phyloP scores from a whole-genome alignment of 371 early-diverging fungal species.

The Haplosporangium sp. region DNA sequence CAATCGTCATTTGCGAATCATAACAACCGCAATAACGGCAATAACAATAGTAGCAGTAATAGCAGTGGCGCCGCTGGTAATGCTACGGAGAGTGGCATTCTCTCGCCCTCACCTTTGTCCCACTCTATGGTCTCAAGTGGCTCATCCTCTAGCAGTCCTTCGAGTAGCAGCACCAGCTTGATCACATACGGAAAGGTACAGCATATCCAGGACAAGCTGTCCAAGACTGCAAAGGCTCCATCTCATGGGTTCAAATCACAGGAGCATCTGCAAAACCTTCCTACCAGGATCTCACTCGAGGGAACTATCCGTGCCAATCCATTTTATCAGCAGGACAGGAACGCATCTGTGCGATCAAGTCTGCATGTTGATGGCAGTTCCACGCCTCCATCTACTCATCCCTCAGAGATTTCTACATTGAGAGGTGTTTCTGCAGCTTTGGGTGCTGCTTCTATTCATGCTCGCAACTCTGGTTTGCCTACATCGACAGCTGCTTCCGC shows the following conservation, averaged over 20 bases:
- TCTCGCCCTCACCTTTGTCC: slow-evolving; percentile 37
- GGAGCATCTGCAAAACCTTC: slow-evolving; percentile 41
- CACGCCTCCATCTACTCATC: slow-evolving; percentile 1
- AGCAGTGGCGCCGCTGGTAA: too few species aligned
- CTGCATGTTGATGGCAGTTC: slow-evolving; percentile 9
- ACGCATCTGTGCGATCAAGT: slow-evolving; percentile 41
- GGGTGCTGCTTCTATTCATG: not conserved
- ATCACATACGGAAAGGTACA: slow-evolving; percentile 39
- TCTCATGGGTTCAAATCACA: slow-evolving; percentile 40
- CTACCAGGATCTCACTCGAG: slow-evolving; percentile 43
- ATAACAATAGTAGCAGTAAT: too few species aligned
- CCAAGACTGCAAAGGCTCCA: slow-evolving; percentile 27
- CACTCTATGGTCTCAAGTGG: slow-evolving; percentile 14
- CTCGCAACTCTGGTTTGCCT: not conserved
- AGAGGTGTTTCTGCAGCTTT: too few species aligned
- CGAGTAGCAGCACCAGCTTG: slow-evolving; percentile 34
- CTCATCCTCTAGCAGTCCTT: slow-evolving; percentile 17
- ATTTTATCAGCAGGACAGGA: slow-evolving; percentile 49
- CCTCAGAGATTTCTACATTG: slow-evolving; percentile 9
- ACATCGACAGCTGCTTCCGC: too few species aligned
- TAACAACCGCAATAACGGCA: slow-evolving; percentile 23
- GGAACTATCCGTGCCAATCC: slow-evolving; percentile 54
- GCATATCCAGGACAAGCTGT: slow-evolving; percentile 29
- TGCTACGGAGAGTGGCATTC: slow-evolving; percentile 2
- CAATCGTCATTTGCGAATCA: slow-evolving; percentile 14